phyloP scores from a whole-genome alignment of 2,329 filamentous ascomycete genomes.

The Ceratocystis diversiconidia region DNA sequence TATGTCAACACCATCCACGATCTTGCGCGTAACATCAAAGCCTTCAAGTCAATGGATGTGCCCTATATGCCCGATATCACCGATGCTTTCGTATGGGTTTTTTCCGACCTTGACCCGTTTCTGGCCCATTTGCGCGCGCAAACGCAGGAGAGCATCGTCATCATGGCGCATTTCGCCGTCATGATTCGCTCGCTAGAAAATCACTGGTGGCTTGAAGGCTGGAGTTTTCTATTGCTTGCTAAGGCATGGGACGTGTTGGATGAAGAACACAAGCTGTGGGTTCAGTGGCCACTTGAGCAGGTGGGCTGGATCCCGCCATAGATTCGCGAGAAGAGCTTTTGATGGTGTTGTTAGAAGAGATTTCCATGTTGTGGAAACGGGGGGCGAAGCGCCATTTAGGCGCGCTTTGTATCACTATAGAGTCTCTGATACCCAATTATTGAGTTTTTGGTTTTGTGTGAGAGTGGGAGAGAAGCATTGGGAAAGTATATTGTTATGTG shows the following conservation, averaged over 20 bases:
- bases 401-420: not conserved
- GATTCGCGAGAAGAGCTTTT: not conserved
- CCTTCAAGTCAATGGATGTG: constrained; percentile 9
- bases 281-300: constrained; percentile 22
- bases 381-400: not conserved
- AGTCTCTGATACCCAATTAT: not conserved
- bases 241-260: constrained; percentile 25
- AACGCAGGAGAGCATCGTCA: constrained; percentile 24
- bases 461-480: not conserved
- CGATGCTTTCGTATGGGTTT: constrained; percentile 30
- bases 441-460: not conserved
- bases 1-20: constrained; percentile 10
- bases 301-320: constrained; percentile 18
- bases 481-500: not conserved
- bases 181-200: constrained; percentile 23
- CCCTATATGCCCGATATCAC: constrained; percentile 23
- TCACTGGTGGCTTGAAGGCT: constrained; percentile 28
- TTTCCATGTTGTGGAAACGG: not conserved
- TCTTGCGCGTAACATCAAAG: constrained; percentile 14
- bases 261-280: constrained; percentile 27
- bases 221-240: constrained; percentile 24
- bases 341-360: not conserved
- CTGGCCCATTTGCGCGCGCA: constrained; percentile 24
- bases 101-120: constrained; percentile 26
- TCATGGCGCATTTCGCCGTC: constrained; percentile 27